Conservation (phyloP, 495 filamentous ascomycete genomes). For the Apodospora peruviana region DNA sequence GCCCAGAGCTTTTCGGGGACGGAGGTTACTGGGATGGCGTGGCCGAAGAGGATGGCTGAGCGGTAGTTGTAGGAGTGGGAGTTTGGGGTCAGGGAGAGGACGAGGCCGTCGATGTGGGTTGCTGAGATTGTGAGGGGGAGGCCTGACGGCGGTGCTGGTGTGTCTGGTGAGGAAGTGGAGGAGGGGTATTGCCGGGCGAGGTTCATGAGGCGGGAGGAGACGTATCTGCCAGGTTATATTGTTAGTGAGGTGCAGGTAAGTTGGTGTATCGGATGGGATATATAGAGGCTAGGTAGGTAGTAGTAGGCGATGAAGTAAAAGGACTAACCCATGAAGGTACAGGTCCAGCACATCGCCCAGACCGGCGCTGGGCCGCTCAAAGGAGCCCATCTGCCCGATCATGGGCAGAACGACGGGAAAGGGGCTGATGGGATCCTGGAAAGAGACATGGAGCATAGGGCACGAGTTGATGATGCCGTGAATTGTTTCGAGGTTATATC, state of each 20-base stretch:
- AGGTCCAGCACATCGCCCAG: slow-evolving; percentile 65
- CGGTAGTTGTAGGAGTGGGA: slow-evolving; percentile 87
- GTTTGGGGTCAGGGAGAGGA: slow-evolving; percentile 73
- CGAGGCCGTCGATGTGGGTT: slow-evolving; percentile 65
- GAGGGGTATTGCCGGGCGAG: slow-evolving; percentile 46
- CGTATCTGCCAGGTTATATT: too few relatives aligned
- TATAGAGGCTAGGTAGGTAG: neutral
- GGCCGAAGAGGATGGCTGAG: slow-evolving; percentile 72
- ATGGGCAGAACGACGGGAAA: slow-evolving; percentile 80
- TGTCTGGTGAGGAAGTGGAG: slow-evolving; percentile 10
- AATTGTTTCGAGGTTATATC: slow-evolving; percentile 70
- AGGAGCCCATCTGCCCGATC: slow-evolving; percentile 80
- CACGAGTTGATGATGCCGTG: slow-evolving; percentile 74
- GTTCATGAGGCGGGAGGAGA: slow-evolving; percentile 73
- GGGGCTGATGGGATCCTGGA: slow-evolving; percentile 57
- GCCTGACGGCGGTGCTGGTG: slow-evolving; percentile 22
- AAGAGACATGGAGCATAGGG: slow-evolving; percentile 79
- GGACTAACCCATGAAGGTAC: slow-evolving; percentile 67
- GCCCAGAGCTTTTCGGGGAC: slow-evolving; percentile 73
- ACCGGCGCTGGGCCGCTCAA: slow-evolving; percentile 54
- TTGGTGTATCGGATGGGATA: neutral
- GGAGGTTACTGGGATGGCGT: slow-evolving; percentile 61
- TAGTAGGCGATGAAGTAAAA: neutral
- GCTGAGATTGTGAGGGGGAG: slow-evolving; percentile 61
- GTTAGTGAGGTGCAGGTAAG: neutral